Conservation (phyloP, 2,329 filamentous ascomycete species). For the Xylaria sp. region DNA sequence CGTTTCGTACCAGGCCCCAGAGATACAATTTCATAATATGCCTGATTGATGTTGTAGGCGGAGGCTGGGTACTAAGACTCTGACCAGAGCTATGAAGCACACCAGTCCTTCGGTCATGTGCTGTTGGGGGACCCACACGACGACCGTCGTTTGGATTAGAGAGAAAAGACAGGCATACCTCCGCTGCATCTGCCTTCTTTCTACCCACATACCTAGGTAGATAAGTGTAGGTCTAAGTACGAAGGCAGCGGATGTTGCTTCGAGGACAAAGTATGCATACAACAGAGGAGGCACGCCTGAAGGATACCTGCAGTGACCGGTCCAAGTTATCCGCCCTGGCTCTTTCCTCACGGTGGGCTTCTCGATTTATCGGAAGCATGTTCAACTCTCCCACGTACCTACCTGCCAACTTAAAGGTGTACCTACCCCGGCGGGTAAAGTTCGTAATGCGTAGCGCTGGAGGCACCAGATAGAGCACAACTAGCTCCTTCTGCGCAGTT, state of each 20-base stretch:
- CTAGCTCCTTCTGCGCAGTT: constrained; percentile 11
- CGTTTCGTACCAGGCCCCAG: constrained; percentile 37
- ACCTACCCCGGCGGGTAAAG: neutral
- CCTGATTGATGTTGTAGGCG: neutral
- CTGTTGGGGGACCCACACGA: no score
- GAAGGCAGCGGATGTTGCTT: neutral
- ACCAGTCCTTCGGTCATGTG: neutral
- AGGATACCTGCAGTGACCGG: neutral
- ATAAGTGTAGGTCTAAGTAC: no score
- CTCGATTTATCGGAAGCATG: neutral
- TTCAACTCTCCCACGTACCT: neutral
- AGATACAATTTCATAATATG: neutral
- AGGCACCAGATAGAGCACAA: neutral
- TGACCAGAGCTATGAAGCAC: neutral
- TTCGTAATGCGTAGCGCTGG: neutral
- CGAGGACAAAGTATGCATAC: neutral
- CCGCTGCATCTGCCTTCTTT: no score
- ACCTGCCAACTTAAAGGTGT: neutral
- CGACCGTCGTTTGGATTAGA: no score
- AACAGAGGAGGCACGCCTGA: neutral
- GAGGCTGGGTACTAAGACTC: neutral
- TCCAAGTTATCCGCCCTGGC: neutral
- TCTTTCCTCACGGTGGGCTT: neutral
- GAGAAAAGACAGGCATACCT: neutral
- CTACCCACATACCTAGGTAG: neutral